Evolutionary conservation across 768 basidiomycete species (phyloP).

Genomic region (Rhizopogon rudus): DNA sequence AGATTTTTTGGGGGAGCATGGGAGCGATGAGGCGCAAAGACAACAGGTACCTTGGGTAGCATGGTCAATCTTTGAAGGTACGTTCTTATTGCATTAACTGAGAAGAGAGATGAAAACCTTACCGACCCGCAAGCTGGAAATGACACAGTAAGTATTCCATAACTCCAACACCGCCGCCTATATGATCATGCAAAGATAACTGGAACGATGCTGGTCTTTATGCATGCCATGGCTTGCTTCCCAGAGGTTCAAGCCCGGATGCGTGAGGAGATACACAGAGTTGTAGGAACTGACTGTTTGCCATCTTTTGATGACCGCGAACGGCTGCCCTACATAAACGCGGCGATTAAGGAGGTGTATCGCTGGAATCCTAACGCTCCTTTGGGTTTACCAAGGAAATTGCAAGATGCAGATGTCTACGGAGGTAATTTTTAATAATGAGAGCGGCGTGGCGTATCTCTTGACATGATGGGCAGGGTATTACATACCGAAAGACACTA

Average conservation of each 20-base stretch:
- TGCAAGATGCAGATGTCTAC: slow-evolving; percentile 8
- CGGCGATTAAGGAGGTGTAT: slow-evolving; percentile 20
- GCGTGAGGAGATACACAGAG: slow-evolving; percentile 38
- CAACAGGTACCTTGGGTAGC: slow-evolving; percentile 3
- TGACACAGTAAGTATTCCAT: neutral
- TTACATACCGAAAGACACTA: slow-evolving; percentile 2
- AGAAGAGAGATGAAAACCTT: neutral
- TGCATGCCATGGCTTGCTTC: slow-evolving; percentile 3
- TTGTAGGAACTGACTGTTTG: slow-evolving; percentile 35
- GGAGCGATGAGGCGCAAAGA: neutral
- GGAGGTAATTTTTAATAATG: neutral
- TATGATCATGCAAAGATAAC: neutral
- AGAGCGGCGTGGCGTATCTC: neutral
- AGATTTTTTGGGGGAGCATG: neutral
- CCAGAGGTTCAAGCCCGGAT: neutral
- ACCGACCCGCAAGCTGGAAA: neutral
- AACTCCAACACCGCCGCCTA: neutral
- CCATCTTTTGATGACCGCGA: slow-evolving; percentile 34
- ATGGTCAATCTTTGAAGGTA: slow-evolving; percentile 6
- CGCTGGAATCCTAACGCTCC: slow-evolving; percentile 11
- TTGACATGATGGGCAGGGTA: neutral
- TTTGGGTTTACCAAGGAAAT: slow-evolving; percentile 7
- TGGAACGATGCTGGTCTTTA: slow-evolving; percentile 3
- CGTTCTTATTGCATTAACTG: neutral
- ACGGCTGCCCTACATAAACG: slow-evolving; percentile 37